phyloP scores from a whole-genome alignment of 306 rosid species.

The Cucurbita moschata region DNA sequence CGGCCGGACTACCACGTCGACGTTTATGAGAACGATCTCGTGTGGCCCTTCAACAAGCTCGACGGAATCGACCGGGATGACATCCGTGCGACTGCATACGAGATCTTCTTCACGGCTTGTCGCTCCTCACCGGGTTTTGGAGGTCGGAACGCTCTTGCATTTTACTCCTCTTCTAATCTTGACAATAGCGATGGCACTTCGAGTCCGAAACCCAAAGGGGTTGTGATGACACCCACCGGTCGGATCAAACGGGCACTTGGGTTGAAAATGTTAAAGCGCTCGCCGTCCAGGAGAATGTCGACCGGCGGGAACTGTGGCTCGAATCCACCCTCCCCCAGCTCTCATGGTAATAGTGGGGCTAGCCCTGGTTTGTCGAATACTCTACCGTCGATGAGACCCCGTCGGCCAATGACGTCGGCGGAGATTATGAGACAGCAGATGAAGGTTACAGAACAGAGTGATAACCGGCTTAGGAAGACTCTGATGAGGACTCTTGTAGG shows the following conservation, averaged over 20 bases:
- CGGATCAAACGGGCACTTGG: conserved; percentile 67
- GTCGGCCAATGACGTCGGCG: conserved; percentile 94
- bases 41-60: conserved; percentile 41
- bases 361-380: conserved; percentile 17
- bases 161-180: conserved; percentile 19
- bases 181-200: conserved; percentile 6
- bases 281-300: conserved; percentile 76
- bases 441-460: conserved; percentile 82
- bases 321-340: conserved; percentile 30
- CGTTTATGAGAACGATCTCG: conserved; percentile 17
- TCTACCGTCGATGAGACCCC: conserved; percentile 29
- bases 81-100: conserved; percentile 66
- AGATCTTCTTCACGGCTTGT: conserved; percentile 75
- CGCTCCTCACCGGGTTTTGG: conserved; percentile 79
- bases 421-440: conserved; percentile 98
- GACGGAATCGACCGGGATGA: conserved; percentile 41
- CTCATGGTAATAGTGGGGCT: not conserved
- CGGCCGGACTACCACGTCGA: conserved; percentile 20
- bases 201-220: conserved; percentile 18
- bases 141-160: conserved; percentile 43
- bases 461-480: conserved; percentile 64
- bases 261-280: conserved; percentile 69
- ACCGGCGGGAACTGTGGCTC: conserved; percentile 27
- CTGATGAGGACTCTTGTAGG: conserved; percentile 82
- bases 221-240: conserved; percentile 64